Percentiles rank a stretch among this genome's conserved stretches.
Conservation (phyloP, 257 asterid genomes). For the Solanum rostratum region DNA sequence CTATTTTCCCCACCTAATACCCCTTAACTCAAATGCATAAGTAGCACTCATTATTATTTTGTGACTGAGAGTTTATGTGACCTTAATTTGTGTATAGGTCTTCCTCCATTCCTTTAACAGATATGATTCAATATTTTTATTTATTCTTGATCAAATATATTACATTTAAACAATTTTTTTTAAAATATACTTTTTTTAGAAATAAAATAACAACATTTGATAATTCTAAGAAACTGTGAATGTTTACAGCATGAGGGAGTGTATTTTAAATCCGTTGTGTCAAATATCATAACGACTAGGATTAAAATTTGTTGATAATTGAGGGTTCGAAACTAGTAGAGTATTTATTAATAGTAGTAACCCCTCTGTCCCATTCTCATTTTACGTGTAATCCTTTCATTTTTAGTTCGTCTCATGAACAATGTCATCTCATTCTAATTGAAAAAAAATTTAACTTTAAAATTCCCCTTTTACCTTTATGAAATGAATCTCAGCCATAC, state of each 20-base stretch:
- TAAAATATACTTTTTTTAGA: not conserved
- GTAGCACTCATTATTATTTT: not conserved
- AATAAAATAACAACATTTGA: not conserved
- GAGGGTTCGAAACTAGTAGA: not conserved
- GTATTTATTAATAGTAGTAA: too few relatives aligned
- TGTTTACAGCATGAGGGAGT: not conserved
- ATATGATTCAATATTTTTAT: not conserved
- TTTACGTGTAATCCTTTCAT: rapidly evolving
- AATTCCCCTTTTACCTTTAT: too few relatives aligned
- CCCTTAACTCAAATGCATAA: not conserved
- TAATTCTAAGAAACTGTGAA: not conserved
- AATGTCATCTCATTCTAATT: too few relatives aligned
- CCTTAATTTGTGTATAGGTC: not conserved
- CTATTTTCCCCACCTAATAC: not conserved
- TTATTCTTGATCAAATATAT: not conserved
- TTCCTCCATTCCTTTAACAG: not conserved
- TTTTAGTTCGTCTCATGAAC: too few relatives aligned
- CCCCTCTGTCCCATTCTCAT: too few relatives aligned
- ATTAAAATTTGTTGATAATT: not conserved
- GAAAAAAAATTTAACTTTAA: too few relatives aligned
- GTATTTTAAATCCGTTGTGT: not conserved
- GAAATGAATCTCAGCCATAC: too few relatives aligned
- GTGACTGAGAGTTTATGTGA: not conserved
- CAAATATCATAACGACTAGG: not conserved
- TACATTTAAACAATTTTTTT: not conserved